Conservation (phyloP, 2,329 filamentous ascomycete genomes). For the Fusarium virguliforme region DNA sequence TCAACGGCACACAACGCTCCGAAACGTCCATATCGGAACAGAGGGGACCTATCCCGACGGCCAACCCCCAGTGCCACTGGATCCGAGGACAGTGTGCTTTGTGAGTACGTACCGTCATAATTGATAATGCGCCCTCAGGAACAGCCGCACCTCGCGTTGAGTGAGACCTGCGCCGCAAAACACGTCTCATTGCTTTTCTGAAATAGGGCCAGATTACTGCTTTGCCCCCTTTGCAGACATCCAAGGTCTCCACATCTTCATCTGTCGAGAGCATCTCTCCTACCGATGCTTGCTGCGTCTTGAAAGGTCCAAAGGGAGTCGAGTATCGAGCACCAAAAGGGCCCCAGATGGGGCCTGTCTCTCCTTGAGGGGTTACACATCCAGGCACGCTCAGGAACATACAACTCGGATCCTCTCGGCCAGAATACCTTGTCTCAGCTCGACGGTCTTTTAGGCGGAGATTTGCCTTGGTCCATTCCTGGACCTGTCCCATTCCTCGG, state of each 20-base stretch:
- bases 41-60: constrained; percentile 13
- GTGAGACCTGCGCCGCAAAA: constrained; percentile 46
- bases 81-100: constrained; percentile 14
- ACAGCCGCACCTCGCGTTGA: constrained; percentile 38
- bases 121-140: constrained; percentile 37
- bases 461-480: constrained; percentile 51
- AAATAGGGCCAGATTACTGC: constrained; percentile 31
- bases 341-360: constrained; percentile 38
- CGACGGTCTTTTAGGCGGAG: constrained; percentile 46
- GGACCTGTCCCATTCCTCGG: constrained; percentile 46
- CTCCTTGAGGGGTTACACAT: constrained; percentile 31
- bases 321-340: constrained; percentile 28
- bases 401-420: constrained; percentile 44
- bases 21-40: constrained; percentile 39
- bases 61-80: constrained; percentile 1
- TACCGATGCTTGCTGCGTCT: constrained; percentile 19
- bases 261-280: constrained; percentile 27
- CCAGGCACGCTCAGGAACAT: constrained; percentile 42
- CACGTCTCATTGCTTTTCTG: constrained; percentile 38
- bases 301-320: constrained; percentile 32
- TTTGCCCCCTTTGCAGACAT: constrained; percentile 23
- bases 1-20: constrained; percentile 13
- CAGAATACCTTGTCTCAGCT: constrained; percentile 53
- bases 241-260: constrained; percentile 44
- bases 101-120: constrained; percentile 12